Conservation (phyloP, 331 rosid genomes). For the Cydonia oblonga region DNA sequence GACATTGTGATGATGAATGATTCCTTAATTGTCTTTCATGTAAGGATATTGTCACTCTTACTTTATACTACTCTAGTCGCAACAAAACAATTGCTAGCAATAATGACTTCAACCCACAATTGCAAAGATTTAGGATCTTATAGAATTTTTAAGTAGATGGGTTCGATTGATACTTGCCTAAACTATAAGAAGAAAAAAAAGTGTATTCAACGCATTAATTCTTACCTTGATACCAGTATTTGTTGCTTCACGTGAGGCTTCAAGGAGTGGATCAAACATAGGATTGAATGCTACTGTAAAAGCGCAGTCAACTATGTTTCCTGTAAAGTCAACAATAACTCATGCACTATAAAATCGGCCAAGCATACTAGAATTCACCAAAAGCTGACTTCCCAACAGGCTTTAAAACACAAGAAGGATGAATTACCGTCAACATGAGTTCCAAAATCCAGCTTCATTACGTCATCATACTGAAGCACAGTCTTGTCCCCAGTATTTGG, state of each 20-base stretch:
- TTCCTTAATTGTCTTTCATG: not conserved
- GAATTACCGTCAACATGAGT: conserved; percentile 83
- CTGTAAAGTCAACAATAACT: conserved; percentile 34
- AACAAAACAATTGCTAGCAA: not conserved
- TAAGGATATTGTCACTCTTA: not conserved
- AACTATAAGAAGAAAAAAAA: not conserved
- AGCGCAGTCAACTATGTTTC: conserved; percentile 84
- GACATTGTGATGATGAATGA: not conserved
- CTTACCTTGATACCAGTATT: conserved; percentile 85
- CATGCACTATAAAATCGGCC: not conserved
- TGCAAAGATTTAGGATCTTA: not conserved
- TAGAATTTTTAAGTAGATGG: not conserved
- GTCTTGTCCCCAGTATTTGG: conserved; percentile 93
- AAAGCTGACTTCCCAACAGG: conserved; percentile 3
- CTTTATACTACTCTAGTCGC: not conserved
- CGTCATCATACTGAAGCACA: conserved; percentile 85
- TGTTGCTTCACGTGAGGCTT: conserved; percentile 97
- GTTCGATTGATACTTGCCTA: not conserved
- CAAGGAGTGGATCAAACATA: conserved; percentile 75
- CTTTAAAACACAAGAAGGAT: not conserved
- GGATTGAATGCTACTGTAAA: conserved; percentile 97
- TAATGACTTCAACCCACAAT: not conserved
- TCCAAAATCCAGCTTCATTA: conserved; percentile 96
- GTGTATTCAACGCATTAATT: not conserved
- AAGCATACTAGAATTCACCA: conserved; percentile 1